Conservation (phyloP, 129 eudicot species). For the Helichrysum umbraculigerum region DNA sequence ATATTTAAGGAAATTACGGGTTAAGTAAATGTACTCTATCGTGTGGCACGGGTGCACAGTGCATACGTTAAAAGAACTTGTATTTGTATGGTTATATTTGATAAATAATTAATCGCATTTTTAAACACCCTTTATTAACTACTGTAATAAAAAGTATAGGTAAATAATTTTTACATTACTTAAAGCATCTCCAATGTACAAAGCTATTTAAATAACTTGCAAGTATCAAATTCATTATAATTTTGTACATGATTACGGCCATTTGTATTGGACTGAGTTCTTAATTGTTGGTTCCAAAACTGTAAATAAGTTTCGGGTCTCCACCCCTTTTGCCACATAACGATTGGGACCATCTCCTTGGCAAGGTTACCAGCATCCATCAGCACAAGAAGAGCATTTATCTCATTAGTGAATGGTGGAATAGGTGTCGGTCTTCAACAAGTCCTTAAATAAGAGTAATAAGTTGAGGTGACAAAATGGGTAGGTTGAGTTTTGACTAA, state of each 20-base stretch:
- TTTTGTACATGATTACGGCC: constrained; percentile 37
- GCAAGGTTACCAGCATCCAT: constrained; percentile 95
- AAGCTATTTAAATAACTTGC: no score
- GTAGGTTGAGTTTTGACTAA: background rate
- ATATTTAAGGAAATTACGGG: no score
- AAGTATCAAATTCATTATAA: constrained; percentile 58
- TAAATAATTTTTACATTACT: no score
- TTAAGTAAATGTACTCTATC: no score
- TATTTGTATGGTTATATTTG: no score
- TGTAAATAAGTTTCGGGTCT: constrained; percentile 75
- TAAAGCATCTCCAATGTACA: no score
- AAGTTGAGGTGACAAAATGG: constrained; percentile 1
- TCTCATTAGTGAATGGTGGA: constrained; percentile 9
- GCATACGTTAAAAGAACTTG: no score
- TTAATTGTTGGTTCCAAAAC: constrained; percentile 70
- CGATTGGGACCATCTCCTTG: constrained; percentile 83
- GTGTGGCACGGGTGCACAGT: no score
- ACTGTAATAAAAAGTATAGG: no score
- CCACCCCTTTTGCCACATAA: constrained; percentile 83
- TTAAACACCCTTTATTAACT: no score
- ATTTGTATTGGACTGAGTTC: constrained; percentile 41
- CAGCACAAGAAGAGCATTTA: constrained; percentile 39
- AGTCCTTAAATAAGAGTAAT: background rate
- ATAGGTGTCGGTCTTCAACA: background rate
- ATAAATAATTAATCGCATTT: no score